phyloP scores from a whole-genome alignment of 202 grass and related monocot genomes.

The Schoenoplectus tabernaemontani region DNA sequence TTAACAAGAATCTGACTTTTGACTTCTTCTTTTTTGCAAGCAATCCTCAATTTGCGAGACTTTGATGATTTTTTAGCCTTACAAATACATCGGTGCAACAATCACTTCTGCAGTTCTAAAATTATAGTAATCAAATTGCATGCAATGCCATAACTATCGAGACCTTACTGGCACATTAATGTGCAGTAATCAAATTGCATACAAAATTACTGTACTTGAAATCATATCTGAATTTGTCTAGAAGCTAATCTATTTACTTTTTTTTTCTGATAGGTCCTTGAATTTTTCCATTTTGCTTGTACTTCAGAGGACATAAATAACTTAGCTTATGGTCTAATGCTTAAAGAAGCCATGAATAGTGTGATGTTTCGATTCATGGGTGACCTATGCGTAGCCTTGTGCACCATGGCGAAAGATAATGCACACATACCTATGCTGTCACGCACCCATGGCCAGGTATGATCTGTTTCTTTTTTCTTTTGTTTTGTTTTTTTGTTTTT shows the following conservation, averaged over 20 bases:
- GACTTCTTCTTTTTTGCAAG: neutral
- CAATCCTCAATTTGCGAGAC: neutral
- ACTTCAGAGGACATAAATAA: constrained; percentile 99
- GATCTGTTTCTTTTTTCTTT: neutral
- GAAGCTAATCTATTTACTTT: neutral
- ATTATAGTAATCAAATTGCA: neutral
- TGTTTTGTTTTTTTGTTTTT: no score
- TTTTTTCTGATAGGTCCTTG: constrained; percentile 49
- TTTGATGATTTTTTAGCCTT: no score
- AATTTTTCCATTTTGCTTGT: constrained; percentile 97
- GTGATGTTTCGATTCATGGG: constrained; percentile 70
- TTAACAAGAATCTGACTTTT: neutral
- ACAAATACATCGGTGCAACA: neutral
- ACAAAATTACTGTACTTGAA: neutral
- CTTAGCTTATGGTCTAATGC: constrained; percentile 63
- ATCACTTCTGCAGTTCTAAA: neutral
- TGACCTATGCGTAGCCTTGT: constrained; percentile 40
- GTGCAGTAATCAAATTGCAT: neutral
- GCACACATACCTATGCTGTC: constrained; percentile 58
- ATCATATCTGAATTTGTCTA: neutral
- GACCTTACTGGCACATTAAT: neutral
- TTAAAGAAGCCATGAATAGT: constrained; percentile 76
- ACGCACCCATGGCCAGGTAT: constrained; percentile 91
- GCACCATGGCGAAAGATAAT: constrained; percentile 62
- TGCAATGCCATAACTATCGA: neutral